phyloP scores from a whole-genome alignment of 768 basidiomycete genomes.

The Rhodotorula babjevae region DNA sequence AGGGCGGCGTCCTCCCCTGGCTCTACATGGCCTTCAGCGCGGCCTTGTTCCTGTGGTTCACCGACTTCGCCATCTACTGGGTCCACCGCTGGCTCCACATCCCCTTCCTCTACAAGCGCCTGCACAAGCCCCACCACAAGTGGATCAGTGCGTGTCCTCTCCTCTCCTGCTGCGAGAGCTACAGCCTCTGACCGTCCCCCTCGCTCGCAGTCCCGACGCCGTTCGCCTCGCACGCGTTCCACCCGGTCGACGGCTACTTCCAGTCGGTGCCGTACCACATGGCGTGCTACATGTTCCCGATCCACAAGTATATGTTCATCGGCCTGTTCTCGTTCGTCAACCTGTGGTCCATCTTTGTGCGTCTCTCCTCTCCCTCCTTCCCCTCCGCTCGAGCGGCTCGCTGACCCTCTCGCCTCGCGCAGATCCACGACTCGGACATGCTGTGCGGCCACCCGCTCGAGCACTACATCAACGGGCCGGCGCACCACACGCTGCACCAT shows the following conservation, averaged over 20 bases:
- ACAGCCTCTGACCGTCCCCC: not conserved
- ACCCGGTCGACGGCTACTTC: constrained; percentile 86
- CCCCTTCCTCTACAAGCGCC: constrained; percentile 74
- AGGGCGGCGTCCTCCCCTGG: constrained; percentile 38
- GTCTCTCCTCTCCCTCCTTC: not conserved
- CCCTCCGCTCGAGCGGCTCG: not conserved
- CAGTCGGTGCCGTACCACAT: constrained; percentile 95
- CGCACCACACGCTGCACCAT: constrained; percentile 95
- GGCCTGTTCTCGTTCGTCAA: constrained; percentile 85
- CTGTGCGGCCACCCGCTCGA: constrained; percentile 84
- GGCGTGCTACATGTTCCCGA: constrained; percentile 81
- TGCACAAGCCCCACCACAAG: constrained; percentile 98
- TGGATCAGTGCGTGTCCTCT: constrained; percentile 73
- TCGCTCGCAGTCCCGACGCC: constrained; percentile 76
- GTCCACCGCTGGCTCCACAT: constrained; percentile 85
- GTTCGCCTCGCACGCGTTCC: constrained; percentile 96
- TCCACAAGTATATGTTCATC: constrained; percentile 79
- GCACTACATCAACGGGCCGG: constrained; percentile 90
- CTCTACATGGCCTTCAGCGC: constrained; percentile 40
- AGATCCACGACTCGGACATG: constrained; percentile 99
- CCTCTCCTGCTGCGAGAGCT: not conserved
- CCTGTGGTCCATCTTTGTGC: constrained; percentile 86
- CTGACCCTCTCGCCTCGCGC: not conserved
- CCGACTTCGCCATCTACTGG: constrained; percentile 94
- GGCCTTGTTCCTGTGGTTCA: constrained; percentile 65